phyloP scores from a whole-genome alignment of 1,284 basidiomycete species.

The Rhodotorula sp. region DNA sequence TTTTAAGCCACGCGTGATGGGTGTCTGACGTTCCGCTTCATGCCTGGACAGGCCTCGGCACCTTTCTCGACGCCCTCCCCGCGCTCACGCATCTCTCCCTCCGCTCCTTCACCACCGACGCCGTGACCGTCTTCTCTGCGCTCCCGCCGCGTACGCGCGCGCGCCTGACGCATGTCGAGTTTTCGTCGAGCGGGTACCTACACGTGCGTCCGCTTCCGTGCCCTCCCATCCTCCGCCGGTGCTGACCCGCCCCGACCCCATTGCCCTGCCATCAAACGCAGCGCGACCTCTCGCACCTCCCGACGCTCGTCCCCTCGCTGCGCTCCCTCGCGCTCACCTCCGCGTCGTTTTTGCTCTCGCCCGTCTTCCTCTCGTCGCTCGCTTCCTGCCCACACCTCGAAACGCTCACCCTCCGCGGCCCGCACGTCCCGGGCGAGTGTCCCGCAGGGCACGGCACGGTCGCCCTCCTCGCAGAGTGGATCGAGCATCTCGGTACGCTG shows the following conservation, averaged over 20 bases:
- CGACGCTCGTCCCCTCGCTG: not conserved
- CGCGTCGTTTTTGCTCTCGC: not conserved
- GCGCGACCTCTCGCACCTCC: not conserved
- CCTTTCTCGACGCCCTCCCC: not conserved
- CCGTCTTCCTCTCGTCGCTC: slow-evolving; percentile 1
- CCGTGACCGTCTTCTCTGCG: not conserved
- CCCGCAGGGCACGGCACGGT: not conserved
- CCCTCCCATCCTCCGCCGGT: no score
- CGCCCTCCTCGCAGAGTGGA: slow-evolving; percentile 2
- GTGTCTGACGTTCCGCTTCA: no score
- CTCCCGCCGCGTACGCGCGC: not conserved
- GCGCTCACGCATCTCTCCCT: not conserved
- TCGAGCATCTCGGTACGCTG: not conserved
- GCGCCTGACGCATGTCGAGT: not conserved
- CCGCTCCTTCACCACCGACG: not conserved
- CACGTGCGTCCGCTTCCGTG: not conserved
- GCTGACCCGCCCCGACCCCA: not conserved
- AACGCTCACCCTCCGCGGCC: not conserved
- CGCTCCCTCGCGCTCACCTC: not conserved
- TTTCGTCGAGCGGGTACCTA: not conserved
- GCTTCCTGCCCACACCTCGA: not conserved
- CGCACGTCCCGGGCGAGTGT: not conserved
- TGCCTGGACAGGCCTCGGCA: not conserved
- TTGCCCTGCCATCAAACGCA: not conserved
- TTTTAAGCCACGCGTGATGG: not conserved